Evolutionary conservation across 345 rosid genomes (phyloP).

Genomic region (Triadica sebifera): DNA sequence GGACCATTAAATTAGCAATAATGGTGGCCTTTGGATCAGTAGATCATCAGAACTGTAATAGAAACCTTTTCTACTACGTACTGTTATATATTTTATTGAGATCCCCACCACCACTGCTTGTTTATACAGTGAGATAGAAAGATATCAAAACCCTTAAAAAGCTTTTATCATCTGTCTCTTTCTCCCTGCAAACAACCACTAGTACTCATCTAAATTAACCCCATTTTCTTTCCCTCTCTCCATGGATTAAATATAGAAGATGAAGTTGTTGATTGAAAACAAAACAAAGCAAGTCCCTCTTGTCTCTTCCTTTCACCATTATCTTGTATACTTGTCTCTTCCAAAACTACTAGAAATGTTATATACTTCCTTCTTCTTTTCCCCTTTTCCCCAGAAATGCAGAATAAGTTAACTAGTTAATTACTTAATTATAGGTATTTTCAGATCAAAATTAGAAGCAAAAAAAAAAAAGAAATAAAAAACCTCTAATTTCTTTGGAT

Average conservation of each 20-base stretch:
- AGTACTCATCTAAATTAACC: too few species aligned
- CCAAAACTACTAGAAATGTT: too few species aligned
- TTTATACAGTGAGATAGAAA: conserved; percentile 10
- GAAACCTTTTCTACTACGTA: conserved; percentile 19
- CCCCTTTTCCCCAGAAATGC: too few species aligned
- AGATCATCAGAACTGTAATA: conserved; percentile 14
- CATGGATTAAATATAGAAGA: too few species aligned
- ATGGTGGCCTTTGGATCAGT: conserved; percentile 15
- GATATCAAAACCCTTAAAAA: conserved; percentile 30
- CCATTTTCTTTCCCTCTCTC: too few species aligned
- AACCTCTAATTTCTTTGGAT: neutral
- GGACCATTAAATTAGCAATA: conserved; percentile 5
- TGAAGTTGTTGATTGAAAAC: too few species aligned
- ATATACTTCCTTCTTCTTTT: neutral
- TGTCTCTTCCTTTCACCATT: neutral
- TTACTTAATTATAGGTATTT: too few species aligned
- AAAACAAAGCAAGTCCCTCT: neutral
- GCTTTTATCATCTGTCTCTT: conserved; percentile 32
- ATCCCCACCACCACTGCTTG: conserved; percentile 30
- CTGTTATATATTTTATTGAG: conserved; percentile 1
- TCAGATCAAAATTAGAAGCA: too few species aligned
- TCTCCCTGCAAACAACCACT: conserved; percentile 1
- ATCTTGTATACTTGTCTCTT: neutral
- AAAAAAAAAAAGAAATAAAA: neutral
- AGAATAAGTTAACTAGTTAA: too few species aligned